phyloP scores from a whole-genome alignment of 23 red algal genomes.

The Gracilaria gracilis region DNA sequence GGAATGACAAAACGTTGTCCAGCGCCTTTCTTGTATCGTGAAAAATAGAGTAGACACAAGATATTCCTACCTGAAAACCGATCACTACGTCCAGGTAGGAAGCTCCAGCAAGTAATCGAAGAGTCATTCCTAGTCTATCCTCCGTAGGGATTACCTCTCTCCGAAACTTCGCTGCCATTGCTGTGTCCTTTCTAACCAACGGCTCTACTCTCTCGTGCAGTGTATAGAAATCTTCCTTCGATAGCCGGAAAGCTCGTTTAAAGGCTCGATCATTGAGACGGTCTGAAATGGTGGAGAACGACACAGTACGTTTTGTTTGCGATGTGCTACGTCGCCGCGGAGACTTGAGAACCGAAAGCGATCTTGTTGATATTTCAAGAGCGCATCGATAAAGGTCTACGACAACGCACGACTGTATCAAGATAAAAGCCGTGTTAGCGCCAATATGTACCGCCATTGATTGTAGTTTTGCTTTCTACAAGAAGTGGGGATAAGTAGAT shows the following conservation, averaged over 20 bases:
- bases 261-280: background rate
- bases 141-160: background rate
- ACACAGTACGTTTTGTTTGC: background rate
- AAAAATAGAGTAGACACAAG: constrained; percentile 31
- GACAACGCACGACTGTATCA: background rate
- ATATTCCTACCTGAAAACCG: constrained; percentile 2
- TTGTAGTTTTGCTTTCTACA: background rate
- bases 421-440: too few relatives aligned
- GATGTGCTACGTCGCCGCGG: background rate
- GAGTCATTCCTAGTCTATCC: background rate
- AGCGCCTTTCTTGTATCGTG: background rate
- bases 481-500: background rate
- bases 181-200: background rate
- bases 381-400: background rate
- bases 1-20: background rate
- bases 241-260: background rate
- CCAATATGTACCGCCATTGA: too few relatives aligned
- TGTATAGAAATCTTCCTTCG: background rate
- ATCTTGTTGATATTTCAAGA: background rate
- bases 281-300: background rate
- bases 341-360: background rate
- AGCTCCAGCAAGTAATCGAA: constrained; percentile 8
- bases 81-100: constrained; percentile 5
- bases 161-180: background rate
- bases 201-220: background rate